Conservation (phyloP, 495 filamentous ascomycete species). For the Annulohypoxylon maeteangense region DNA sequence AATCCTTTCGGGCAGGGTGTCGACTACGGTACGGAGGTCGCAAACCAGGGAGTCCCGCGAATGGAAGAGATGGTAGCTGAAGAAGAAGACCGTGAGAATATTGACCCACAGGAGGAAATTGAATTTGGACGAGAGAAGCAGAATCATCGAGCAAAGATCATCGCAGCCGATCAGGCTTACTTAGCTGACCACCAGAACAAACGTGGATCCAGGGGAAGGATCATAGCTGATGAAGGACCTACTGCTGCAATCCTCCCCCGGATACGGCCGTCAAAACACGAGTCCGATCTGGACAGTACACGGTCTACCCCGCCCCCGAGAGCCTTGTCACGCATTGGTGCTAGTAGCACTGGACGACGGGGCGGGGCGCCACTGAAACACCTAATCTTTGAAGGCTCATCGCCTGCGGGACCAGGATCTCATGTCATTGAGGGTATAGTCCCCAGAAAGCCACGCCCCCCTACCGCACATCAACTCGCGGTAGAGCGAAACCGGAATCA, state of each 20-base stretch:
- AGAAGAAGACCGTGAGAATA: conserved; percentile 83
- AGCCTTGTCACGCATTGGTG: conserved; percentile 54
- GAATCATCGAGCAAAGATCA: conserved; percentile 80
- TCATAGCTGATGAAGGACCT: conserved; percentile 67
- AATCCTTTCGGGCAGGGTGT: conserved; percentile 91
- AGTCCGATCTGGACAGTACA: conserved; percentile 68
- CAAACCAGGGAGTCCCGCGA: conserved; percentile 81
- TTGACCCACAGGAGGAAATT: conserved; percentile 86
- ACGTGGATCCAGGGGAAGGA: conserved; percentile 48
- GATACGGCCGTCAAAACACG: conserved; percentile 65
- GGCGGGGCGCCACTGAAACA: conserved; percentile 62
- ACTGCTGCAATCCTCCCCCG: conserved; percentile 62
- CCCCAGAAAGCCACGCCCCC: conserved; percentile 71
- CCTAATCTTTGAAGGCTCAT: conserved; percentile 62
- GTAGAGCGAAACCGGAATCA: conserved; percentile 89
- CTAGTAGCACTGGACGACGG: conserved; percentile 54
- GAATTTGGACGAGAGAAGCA: conserved; percentile 88
- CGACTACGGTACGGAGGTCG: conserved; percentile 67
- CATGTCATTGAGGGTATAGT: conserved; percentile 56
- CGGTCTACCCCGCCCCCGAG: conserved; percentile 67
- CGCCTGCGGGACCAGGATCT: conserved; percentile 54
- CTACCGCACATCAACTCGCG: conserved; percentile 92
- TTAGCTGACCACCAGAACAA: conserved; percentile 62
- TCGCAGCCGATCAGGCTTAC: conserved; percentile 63
- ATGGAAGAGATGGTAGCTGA: conserved; percentile 81